Conservation (phyloP, 495 filamentous ascomycete genomes). For the Aspergillus saccharolyticus region DNA sequence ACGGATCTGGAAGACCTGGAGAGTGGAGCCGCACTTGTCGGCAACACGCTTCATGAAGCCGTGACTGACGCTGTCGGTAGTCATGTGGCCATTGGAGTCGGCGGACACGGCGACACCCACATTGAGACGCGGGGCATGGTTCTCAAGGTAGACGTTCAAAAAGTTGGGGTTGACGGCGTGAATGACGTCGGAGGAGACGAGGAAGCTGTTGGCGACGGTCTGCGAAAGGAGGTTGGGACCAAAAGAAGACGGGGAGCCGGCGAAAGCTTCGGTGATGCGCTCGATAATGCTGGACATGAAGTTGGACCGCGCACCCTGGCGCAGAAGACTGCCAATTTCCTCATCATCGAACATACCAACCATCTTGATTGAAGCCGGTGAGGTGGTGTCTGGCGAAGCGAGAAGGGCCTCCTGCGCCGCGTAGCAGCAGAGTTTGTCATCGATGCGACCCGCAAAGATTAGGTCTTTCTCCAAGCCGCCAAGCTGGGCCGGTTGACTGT, state of each 20-base stretch:
- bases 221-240: constrained; percentile 68
- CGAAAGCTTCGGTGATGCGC: constrained; percentile 70
- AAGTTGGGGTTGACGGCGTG: constrained; percentile 97
- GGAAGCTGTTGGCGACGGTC: constrained; percentile 88
- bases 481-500: constrained; percentile 77
- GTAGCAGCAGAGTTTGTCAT: constrained; percentile 96
- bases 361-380: constrained; percentile 64
- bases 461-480: constrained; percentile 89
- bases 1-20: constrained; percentile 92
- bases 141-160: constrained; percentile 68
- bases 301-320: constrained; percentile 86
- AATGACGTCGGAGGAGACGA: constrained; percentile 88
- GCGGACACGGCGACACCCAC: constrained; percentile 76
- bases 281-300: constrained; percentile 76
- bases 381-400: constrained; percentile 50
- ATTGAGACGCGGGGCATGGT: constrained; percentile 86
- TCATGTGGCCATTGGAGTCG: constrained; percentile 93
- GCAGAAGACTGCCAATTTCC: constrained; percentile 84
- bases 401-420: constrained; percentile 83
- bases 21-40: constrained; percentile 57
- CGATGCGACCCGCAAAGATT: constrained; percentile 91
- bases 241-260: constrained; percentile 36
- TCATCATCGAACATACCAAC: constrained; percentile 94
- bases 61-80: constrained; percentile 76
- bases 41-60: constrained; percentile 72